These are phyloP conservation scores for Coix lacrymajobi DNA, from an alignment of 176 grass and related monocot genomes.

Conservation along the genomic window DNA sequence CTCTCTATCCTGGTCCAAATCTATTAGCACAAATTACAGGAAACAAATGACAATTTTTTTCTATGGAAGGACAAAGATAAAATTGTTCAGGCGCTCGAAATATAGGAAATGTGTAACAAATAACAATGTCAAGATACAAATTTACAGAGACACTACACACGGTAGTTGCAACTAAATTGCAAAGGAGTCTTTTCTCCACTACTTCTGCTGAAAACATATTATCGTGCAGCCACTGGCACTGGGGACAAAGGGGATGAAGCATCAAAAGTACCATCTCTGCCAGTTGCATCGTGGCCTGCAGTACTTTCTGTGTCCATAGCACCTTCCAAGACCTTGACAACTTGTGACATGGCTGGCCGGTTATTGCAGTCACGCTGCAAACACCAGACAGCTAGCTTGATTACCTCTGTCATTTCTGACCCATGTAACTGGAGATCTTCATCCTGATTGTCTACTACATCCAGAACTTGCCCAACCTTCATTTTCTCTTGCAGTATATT, in stretches of 20 bases:
- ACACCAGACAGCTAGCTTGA: slow-evolving; percentile 75
- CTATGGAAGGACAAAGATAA: no score
- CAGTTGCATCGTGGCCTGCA: slow-evolving; percentile 27
- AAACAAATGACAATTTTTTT: no score
- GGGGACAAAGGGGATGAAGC: slow-evolving; percentile 43
- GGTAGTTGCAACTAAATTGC: not conserved
- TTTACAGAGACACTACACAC: not conserved
- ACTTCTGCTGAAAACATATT: slow-evolving; percentile 2
- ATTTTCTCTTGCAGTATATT: slow-evolving; percentile 68
- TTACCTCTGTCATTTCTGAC: slow-evolving; percentile 43
- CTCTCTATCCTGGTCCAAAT: no score
- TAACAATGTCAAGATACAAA: not conserved
- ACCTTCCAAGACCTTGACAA: slow-evolving; percentile 75
- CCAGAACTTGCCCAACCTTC: slow-evolving; percentile 44
- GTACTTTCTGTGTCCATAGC: slow-evolving; percentile 48
- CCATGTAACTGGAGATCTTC: slow-evolving; percentile 42
- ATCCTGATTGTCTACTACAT: slow-evolving; percentile 48
- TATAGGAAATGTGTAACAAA: no score
- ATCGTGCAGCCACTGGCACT: slow-evolving; percentile 26
- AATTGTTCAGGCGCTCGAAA: no score
- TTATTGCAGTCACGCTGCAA: slow-evolving; percentile 59
- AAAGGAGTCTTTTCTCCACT: not conserved
- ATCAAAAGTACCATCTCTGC: slow-evolving; percentile 38
- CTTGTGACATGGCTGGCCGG: slow-evolving; percentile 65
- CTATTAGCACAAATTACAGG: no score